Percentiles rank a stretch among this genome's conserved stretches.
These are phyloP conservation scores for Geranomyces michiganensis DNA, from an alignment of 192 early-diverging fungal species.

Conservation along the genomic window DNA sequence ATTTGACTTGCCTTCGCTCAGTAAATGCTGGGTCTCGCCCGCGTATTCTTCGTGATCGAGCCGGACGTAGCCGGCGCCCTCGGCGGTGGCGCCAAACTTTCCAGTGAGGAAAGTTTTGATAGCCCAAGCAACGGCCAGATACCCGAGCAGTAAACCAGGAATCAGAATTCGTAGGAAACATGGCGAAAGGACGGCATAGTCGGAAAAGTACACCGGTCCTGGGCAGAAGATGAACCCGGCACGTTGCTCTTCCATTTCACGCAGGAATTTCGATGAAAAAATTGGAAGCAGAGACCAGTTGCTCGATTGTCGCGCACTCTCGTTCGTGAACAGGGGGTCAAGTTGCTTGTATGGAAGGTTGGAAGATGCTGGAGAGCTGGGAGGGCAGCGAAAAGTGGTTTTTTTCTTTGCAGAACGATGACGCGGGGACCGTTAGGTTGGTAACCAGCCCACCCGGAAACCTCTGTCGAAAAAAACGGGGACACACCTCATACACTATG, in stretches of 20 bases:
- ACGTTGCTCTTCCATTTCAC: not conserved
- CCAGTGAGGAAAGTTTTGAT: not conserved
- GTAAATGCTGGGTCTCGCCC: conserved; percentile 5
- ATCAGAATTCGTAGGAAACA: not conserved
- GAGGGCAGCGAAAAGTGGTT: too few relatives aligned
- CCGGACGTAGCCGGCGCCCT: not conserved
- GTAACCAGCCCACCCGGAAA: too few relatives aligned
- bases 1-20: not conserved
- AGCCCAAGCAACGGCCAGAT: not conserved
- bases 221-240: not conserved
- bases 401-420: too few relatives aligned
- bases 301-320: too few relatives aligned
- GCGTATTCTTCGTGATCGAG: not conserved
- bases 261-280: too few relatives aligned
- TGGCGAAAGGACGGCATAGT: not conserved
- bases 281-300: too few relatives aligned
- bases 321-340: too few relatives aligned
- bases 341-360: too few relatives aligned
- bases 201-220: not conserved
- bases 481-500: too few relatives aligned
- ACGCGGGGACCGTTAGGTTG: too few relatives aligned
- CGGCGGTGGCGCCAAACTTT: not conserved
- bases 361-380: too few relatives aligned
- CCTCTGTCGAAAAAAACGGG: too few relatives aligned
- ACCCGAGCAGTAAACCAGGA: not conserved